A percentile compares a stretch with the other conserved stretches of the same genome.
Evolutionary conservation across 139 green algal species (phyloP).

Genomic region (Chlamydomonas asymmetrica): DNA sequence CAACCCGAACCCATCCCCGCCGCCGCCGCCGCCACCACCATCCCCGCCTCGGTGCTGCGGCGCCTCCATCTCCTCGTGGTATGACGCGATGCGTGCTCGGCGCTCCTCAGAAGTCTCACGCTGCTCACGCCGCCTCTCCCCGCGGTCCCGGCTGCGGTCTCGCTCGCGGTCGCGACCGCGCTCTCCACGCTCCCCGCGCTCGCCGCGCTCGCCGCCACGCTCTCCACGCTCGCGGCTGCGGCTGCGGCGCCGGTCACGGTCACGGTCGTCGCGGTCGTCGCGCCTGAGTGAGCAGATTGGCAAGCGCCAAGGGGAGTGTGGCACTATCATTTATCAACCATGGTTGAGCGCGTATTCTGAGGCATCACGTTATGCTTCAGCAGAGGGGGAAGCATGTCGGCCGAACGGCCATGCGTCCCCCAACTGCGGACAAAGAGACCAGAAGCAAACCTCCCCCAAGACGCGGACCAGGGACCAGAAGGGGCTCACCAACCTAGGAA

Average conservation of each 20-base stretch:
- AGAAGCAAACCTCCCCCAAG: neutral
- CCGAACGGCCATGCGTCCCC: neutral
- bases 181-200: slow-evolving; percentile 13
- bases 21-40: neutral
- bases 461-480: too few relatives aligned
- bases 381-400: too few relatives aligned
- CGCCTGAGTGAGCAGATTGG: neutral
- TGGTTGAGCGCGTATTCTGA: too few relatives aligned
- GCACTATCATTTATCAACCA: neutral
- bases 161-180: slow-evolving; percentile 23
- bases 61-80: slow-evolving; percentile 67
- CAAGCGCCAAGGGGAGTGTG: neutral
- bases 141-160: slow-evolving; percentile 27
- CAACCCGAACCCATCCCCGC: neutral
- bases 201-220: neutral
- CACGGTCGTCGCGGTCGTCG: neutral
- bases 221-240: slow-evolving; percentile 18
- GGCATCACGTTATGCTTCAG: too few relatives aligned
- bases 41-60: too few relatives aligned
- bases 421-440: neutral
- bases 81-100: slow-evolving; percentile 71
- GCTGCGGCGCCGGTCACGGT: slow-evolving; percentile 11
- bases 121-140: slow-evolving; percentile 3
- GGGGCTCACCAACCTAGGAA: too few relatives aligned
- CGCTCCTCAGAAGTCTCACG: slow-evolving; percentile 70